Evolutionary conservation across 345 rosid species (phyloP).

Genomic region (Salix koriyanagi): DNA sequence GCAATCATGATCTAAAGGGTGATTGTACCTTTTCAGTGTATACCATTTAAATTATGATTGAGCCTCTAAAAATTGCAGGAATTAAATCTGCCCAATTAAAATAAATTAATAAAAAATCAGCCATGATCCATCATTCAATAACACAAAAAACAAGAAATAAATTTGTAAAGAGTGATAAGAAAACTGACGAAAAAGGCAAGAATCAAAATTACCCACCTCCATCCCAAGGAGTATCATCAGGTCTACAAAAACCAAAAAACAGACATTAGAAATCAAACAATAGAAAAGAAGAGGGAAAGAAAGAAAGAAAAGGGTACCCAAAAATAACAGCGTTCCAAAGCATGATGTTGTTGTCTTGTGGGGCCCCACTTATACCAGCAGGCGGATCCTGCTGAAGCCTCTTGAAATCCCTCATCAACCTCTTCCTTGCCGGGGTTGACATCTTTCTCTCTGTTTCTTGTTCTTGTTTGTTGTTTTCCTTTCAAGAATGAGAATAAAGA

Average conservation of each 20-base stretch:
- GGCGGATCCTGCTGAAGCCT: slow-evolving; percentile 39
- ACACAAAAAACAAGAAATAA: background rate
- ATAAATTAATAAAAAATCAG: background rate
- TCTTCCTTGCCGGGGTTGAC: slow-evolving; percentile 36
- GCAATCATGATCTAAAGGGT: background rate
- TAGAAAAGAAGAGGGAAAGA: background rate
- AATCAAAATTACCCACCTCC: slow-evolving; percentile 51
- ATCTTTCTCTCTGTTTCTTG: background rate
- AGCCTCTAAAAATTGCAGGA: background rate
- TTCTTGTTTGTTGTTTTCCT: background rate
- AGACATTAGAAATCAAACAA: background rate
- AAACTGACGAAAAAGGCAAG: background rate
- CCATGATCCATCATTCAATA: background rate
- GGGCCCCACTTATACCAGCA: slow-evolving; percentile 34
- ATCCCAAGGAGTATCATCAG: slow-evolving; percentile 81
- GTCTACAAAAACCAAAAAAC: slow-evolving; percentile 39
- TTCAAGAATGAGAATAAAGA: background rate
- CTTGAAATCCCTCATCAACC: slow-evolving; percentile 37
- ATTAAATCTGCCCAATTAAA: background rate
- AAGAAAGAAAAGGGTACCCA: slow-evolving; percentile 15
- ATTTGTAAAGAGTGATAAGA: background rate
- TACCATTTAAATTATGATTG: background rate
- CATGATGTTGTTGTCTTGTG: slow-evolving; percentile 32
- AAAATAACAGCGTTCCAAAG: slow-evolving; percentile 37
- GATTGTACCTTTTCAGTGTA: background rate